Evolutionary conservation across 805 yeast genomes (phyloP).

Genomic region (Debaryomyces castellii): DNA sequence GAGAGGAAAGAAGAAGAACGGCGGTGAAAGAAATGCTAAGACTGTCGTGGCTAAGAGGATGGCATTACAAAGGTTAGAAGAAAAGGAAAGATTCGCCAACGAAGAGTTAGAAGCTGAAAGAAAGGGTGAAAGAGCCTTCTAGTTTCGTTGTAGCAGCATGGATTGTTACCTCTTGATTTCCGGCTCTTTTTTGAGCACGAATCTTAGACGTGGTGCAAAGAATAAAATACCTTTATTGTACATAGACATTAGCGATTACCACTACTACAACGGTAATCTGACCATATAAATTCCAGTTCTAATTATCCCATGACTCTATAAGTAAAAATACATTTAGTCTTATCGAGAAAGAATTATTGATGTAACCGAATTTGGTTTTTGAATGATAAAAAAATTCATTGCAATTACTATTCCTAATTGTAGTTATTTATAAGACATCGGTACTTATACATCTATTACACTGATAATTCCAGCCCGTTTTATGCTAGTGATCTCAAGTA

Average conservation of each 20-base stretch:
- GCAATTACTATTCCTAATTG: too few species aligned
- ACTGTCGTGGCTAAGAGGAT: constrained; percentile 49
- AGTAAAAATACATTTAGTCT: neutral
- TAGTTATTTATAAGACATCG: too few species aligned
- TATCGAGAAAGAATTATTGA: neutral
- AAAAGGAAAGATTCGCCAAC: constrained; percentile 41
- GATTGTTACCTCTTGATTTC: neutral
- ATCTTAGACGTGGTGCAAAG: neutral
- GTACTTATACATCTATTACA: too few species aligned
- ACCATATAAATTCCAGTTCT: neutral
- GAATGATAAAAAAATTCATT: too few species aligned
- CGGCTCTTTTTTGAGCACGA: neutral
- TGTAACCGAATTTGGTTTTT: too few species aligned
- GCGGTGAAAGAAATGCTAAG: constrained; percentile 82
- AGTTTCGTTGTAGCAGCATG: constrained; percentile 1
- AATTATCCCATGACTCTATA: neutral
- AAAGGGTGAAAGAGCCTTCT: constrained; percentile 44
- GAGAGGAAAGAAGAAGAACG: constrained; percentile 70
- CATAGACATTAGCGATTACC: neutral
- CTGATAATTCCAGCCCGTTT: too few species aligned
- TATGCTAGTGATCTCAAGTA: neutral
- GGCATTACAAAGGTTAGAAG: constrained; percentile 60
- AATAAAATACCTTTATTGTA: neutral
- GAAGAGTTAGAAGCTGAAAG: constrained; percentile 41
- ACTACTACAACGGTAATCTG: neutral